These are phyloP conservation scores for Tetrastigma voinierianum DNA, from an alignment of 164 flowering plant species.

Conservation along the genomic window DNA sequence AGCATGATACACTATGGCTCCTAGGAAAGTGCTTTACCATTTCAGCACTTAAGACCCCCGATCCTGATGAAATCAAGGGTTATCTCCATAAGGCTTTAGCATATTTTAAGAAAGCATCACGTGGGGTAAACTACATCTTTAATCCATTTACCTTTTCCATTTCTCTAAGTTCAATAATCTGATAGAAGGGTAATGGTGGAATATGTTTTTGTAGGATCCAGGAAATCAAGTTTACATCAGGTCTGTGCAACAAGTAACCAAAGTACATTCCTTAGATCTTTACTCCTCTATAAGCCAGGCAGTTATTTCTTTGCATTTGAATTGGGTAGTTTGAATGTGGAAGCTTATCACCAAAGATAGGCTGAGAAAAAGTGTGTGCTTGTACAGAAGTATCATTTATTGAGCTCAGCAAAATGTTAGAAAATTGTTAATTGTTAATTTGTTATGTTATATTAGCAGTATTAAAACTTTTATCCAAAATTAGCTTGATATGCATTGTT, in stretches of 20 bases:
- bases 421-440: too few species aligned
- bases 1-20: slow-evolving; percentile 27
- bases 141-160: neutral
- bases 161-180: neutral
- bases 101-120: slow-evolving; percentile 28
- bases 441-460: too few species aligned
- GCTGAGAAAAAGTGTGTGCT: too few species aligned
- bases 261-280: slow-evolving; percentile 9
- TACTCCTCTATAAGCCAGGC: too few species aligned
- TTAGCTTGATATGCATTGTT: too few species aligned
- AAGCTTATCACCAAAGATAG: too few species aligned
- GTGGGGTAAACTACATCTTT: slow-evolving; percentile 17
- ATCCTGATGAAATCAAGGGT: slow-evolving; percentile 22
- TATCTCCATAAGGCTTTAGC: slow-evolving; percentile 24
- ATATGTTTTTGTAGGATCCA: slow-evolving; percentile 26
- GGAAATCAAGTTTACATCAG: slow-evolving; percentile 23
- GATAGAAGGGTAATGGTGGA: neutral
- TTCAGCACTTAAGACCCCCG: slow-evolving; percentile 22
- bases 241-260: slow-evolving; percentile 18
- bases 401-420: too few species aligned
- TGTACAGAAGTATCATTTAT: too few species aligned
- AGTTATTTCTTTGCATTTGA: too few species aligned
- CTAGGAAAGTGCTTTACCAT: slow-evolving; percentile 32
- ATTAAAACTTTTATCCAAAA: too few species aligned
- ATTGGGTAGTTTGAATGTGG: too few species aligned